phyloP scores from a whole-genome alignment of 495 filamentous ascomycete species.

The Trypethelium eluteriae region DNA sequence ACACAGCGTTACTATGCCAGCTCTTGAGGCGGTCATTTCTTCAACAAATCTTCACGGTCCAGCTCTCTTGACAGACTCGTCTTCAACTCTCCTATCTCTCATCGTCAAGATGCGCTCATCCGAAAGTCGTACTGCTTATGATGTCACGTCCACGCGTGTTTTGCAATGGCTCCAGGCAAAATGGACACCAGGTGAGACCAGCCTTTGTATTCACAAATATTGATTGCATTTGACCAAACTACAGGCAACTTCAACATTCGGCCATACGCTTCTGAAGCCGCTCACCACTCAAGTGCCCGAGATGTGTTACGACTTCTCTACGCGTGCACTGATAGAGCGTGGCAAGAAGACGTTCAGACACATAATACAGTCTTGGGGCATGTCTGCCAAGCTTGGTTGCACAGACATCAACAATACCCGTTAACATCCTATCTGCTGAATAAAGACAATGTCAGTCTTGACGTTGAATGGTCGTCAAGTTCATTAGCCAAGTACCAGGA shows the following conservation, averaged over 20 bases:
- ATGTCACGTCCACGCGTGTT: constrained; percentile 58
- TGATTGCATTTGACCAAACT: constrained; percentile 37
- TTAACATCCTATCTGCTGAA: constrained; percentile 37
- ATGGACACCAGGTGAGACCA: constrained; percentile 63
- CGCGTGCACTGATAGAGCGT: constrained; percentile 33
- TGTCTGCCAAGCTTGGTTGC: constrained; percentile 38
- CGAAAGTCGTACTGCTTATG: constrained; percentile 56
- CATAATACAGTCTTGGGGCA: constrained; percentile 27
- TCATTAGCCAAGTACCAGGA: neutral
- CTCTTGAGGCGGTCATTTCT: constrained; percentile 60
- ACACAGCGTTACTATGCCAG: constrained; percentile 37
- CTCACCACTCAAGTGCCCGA: constrained; percentile 31
- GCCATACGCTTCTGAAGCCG: constrained; percentile 29
- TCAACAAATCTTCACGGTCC: constrained; percentile 77
- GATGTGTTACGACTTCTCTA: constrained; percentile 37
- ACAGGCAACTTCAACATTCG: constrained; percentile 35
- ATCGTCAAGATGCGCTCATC: constrained; percentile 51
- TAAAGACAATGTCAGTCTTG: neutral
- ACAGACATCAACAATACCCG: constrained; percentile 21
- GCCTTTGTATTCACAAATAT: constrained; percentile 28
- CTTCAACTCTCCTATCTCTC: constrained; percentile 63
- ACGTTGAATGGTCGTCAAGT: neutral
- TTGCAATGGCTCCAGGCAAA: constrained; percentile 71
- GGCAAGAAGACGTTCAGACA: constrained; percentile 9
- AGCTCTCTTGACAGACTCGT: constrained; percentile 67